Evolutionary conservation across 352 stramenopile species (phyloP), one percentile per base, ranked within the genome.

Genomic region (Pseudoperonospora humuli): DNA sequence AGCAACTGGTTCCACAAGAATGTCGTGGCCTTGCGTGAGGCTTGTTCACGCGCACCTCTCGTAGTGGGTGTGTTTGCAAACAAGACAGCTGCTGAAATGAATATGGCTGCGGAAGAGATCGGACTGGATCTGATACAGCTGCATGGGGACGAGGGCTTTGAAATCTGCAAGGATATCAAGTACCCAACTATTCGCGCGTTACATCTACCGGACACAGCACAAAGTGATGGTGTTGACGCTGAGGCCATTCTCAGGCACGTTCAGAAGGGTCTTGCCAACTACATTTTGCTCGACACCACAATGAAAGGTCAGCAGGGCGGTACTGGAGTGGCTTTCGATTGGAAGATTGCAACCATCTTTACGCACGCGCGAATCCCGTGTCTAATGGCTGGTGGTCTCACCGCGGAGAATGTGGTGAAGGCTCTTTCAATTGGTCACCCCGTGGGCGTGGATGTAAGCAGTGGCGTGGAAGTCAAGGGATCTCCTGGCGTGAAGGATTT

Each of bases 111-210:
- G 0, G 58, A 81, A 17, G 64, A 89, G 10, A 88, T 93, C 34
- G 95, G 95, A 1, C 57, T 99, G 19, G 96, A 99, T 61, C 70
- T 99, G 25, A 89, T 98, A 1, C 96, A 99, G 72, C 75, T 99
- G 33, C 96, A 99, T 53, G 96, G 96, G 19, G 78, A 95, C 45
- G 96, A 99, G 65, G 89, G 88, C 41, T 96, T 93, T 54, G 66
- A 80, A 38, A 77, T 95, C 32, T 91, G 72, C 40, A 70, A 68
- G 7, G 82, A 91, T 31, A 74, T 93, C 33, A 68, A 67, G 24
- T 81, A 96, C 14, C 95, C 95, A 10, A 95, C 84, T 3, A 88
- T 98, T 37, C 80, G 91, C 19, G 94, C 98, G 6, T 71, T 96
- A 41, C 87, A 97, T 36, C 76, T 98, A 10, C 91, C 95, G 23